A percentile compares a stretch with the other conserved stretches of the same genome.
phyloP scores from a whole-genome alignment of 2,329 filamentous ascomycete species.

The Cladosporium oxysporum region DNA sequence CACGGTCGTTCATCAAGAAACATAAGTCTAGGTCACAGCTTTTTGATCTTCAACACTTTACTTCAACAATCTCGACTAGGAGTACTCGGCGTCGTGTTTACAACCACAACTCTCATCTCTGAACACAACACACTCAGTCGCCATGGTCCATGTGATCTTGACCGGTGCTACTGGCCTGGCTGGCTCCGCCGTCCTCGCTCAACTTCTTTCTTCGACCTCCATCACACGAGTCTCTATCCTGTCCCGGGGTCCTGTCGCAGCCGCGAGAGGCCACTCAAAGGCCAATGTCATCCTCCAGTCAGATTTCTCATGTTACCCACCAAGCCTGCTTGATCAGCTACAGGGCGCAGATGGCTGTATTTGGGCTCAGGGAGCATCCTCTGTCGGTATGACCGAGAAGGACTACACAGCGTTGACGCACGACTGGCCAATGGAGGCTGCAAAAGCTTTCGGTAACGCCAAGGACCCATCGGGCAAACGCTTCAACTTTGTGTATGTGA shows the following conservation, averaged over 20 bases:
- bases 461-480: slow-evolving; percentile 35
- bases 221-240: slow-evolving; percentile 69
- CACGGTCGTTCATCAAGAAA: neutral
- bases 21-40: neutral
- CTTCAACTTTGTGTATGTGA: slow-evolving; percentile 72
- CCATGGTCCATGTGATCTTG: slow-evolving; percentile 44
- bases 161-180: slow-evolving; percentile 48
- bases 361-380: slow-evolving; percentile 68
- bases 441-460: slow-evolving; percentile 53
- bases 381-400: slow-evolving; percentile 38
- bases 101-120: neutral
- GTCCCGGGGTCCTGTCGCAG: slow-evolving; percentile 63
- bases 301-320: slow-evolving; percentile 64
- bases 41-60: neutral
- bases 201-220: slow-evolving; percentile 42
- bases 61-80: neutral
- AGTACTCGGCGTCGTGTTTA: neutral
- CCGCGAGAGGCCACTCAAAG: slow-evolving; percentile 62
- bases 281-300: slow-evolving; percentile 67
- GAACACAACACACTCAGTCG: neutral
- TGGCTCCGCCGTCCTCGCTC: slow-evolving; percentile 42
- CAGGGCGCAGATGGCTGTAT: slow-evolving; percentile 68
- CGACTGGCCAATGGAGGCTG: slow-evolving; percentile 65
- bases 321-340: slow-evolving; percentile 59
- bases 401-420: slow-evolving; percentile 67